A percentile compares a stretch with the other conserved stretches of the same genome.
Evolutionary conservation across 345 rosid species (phyloP).

Genomic region (Bruguiera gymnorhiza): DNA sequence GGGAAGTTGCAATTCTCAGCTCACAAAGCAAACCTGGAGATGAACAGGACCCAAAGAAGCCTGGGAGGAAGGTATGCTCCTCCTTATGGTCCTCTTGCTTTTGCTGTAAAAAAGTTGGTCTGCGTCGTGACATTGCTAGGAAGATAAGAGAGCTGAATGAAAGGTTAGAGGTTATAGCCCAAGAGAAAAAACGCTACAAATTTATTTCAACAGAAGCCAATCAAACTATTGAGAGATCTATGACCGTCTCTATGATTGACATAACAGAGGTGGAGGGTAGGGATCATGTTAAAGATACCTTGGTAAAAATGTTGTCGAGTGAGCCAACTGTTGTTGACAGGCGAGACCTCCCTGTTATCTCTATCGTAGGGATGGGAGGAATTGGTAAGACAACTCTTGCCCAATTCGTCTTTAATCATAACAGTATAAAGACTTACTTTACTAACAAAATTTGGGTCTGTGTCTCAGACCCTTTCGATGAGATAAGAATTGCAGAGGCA

Average conservation of each 20-base stretch:
- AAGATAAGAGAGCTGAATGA: too few relatives aligned
- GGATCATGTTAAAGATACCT: background rate
- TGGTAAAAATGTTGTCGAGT: background rate
- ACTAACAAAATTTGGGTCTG: background rate
- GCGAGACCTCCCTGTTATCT: background rate
- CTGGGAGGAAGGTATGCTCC: too few relatives aligned
- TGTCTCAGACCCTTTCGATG: conserved; percentile 2
- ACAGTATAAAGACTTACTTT: background rate
- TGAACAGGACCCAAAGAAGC: background rate
- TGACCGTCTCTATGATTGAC: background rate
- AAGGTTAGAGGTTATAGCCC: too few relatives aligned
- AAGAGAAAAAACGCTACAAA: too few relatives aligned
- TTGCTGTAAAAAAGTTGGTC: too few relatives aligned
- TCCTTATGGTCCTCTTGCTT: too few relatives aligned
- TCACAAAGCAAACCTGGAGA: background rate
- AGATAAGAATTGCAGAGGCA: background rate
- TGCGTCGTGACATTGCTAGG: too few relatives aligned
- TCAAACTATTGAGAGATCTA: too few relatives aligned
- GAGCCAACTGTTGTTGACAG: background rate
- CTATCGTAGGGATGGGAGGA: conserved; percentile 3
- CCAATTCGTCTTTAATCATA: background rate
- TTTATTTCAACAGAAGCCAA: too few relatives aligned
- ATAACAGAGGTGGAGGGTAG: background rate
- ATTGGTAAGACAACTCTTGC: background rate
- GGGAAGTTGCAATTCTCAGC: too few relatives aligned